Base-by-base conservation (phyloP, 108 stramenopile genomes). In the Cyclotella choctawhatcheeana region DNA sequence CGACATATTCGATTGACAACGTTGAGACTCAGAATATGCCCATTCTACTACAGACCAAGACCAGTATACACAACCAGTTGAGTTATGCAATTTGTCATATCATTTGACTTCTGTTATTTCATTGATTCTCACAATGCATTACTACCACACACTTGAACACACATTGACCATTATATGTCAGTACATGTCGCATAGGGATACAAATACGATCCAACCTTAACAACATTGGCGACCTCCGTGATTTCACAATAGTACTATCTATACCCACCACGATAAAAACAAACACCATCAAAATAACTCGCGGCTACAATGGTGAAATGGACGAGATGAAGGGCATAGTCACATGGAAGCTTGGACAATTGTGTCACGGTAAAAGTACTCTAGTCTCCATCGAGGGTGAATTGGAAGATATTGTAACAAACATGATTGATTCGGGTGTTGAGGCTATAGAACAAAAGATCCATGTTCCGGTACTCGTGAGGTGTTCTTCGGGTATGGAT, bases 161-260 rank as follows among this genome's bases (percentile, higher is more conserved):
- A n/a, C n/a, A n/a, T n/a, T n/a, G n/a, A n/a, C n/a, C n/a, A n/a
- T n/a, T n/a, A n/a, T n/a, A n/a, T n/a, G n/a, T n/a, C 35, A 82
- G 58, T 7, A 76, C 48, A 10, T 66, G 84, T 58, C 80, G 88
- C 35, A 59, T 93, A 17, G 82, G 85, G 1, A 64, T 90, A n/a
- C 92, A 93, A 82, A 85, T 93, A 16, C 88, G 92, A 40, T 85
- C 85, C 33, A 90, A 90, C 56, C 61, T 93, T 25, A 71, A 77
- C 16, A 93, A 93, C 64, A 40, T 56, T n/a, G 87, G 85, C 4
- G 81, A 89, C 64, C 33, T 93, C 64, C 45, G 50, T 10, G 79
- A 90, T 27, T 86, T 90, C 54, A 73, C 84, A 13, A 81, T 93
- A 26, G 79, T 71, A 13, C 33, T 88, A 13, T 67, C 81, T 20